A percentile compares a stretch with the other conserved stretches of the same genome.
Conservation (phyloP, 108 stramenopile species). For the Nannochloropsis gaditana region DNA sequence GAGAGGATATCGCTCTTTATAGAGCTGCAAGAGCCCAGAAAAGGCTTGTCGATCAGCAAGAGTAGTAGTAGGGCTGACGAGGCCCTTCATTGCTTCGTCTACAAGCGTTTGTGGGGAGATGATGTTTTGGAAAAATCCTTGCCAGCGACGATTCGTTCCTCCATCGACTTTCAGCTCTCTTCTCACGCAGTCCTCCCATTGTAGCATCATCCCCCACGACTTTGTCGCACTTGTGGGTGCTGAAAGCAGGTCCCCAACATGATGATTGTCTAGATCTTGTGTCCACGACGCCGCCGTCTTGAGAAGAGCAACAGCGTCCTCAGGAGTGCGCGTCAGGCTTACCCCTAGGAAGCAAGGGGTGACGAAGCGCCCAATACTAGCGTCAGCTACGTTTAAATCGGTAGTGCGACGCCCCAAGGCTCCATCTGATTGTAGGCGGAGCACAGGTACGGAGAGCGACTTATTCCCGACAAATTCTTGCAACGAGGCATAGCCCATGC, state of each 20-base stretch:
- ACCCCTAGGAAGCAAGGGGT: neutral
- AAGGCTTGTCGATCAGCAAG: neutral
- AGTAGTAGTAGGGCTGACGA: neutral
- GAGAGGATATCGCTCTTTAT: neutral
- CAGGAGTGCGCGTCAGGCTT: neutral
- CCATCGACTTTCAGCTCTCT: neutral
- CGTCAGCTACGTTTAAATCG: neutral
- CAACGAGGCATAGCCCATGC: slow-evolving; percentile 8
- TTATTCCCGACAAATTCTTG: neutral
- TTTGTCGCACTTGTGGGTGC: neutral
- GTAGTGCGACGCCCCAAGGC: neutral
- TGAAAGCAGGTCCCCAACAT: neutral
- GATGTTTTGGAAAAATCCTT: neutral
- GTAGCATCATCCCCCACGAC: neutral
- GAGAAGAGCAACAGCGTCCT: neutral
- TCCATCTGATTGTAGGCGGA: neutral
- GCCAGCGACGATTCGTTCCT: neutral
- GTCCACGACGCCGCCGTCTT: neutral
- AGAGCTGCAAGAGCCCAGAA: neutral
- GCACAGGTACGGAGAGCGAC: neutral
- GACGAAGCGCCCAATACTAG: neutral
- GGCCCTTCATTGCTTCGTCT: neutral
- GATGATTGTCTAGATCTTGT: neutral
- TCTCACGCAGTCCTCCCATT: neutral
- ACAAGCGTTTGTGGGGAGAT: neutral